Percentiles rank a stretch among this genome's conserved stretches.
Evolutionary conservation across 2,329 filamentous ascomycete species (phyloP).

Genomic region (Rhynchosporium graminicola): DNA sequence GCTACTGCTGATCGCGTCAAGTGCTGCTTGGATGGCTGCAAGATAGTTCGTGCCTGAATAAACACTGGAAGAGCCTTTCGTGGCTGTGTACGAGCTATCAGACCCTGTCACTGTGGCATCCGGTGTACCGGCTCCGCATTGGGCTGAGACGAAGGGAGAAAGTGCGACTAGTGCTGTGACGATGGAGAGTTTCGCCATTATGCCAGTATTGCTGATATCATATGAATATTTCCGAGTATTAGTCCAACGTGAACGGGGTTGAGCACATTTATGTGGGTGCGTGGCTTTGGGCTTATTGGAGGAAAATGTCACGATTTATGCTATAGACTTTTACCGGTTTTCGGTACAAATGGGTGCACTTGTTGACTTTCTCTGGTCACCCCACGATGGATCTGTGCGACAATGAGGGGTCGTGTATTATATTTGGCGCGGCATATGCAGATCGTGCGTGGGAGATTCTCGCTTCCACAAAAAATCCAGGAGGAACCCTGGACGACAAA

Average conservation of each 20-base stretch:
- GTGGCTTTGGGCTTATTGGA: neutral
- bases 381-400: neutral
- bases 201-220: neutral
- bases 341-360: neutral
- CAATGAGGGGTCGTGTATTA: slow-evolving; percentile 1
- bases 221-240: neutral
- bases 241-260: neutral
- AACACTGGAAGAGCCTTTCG: neutral
- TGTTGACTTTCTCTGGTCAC: neutral
- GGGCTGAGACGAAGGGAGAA: slow-evolving; percentile 1
- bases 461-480: no score
- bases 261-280: neutral
- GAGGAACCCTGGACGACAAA: no score
- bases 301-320: neutral
- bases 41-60: slow-evolving; percentile 10
- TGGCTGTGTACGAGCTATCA: slow-evolving; percentile 7
- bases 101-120: slow-evolving; percentile 9
- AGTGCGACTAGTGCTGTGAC: slow-evolving; percentile 4
- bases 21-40: slow-evolving; percentile 8
- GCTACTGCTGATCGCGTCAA: slow-evolving; percentile 3
- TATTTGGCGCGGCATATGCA: neutral
- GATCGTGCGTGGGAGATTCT: no score
- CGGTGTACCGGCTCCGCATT: slow-evolving; percentile 15
- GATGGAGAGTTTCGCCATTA: slow-evolving; percentile 4
- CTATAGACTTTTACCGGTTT: neutral